A percentile compares a stretch with the other conserved stretches of the same genome.
phyloP scores from a whole-genome alignment of 2,329 filamentous ascomycete species.

The Aureobasidium sp. region DNA sequence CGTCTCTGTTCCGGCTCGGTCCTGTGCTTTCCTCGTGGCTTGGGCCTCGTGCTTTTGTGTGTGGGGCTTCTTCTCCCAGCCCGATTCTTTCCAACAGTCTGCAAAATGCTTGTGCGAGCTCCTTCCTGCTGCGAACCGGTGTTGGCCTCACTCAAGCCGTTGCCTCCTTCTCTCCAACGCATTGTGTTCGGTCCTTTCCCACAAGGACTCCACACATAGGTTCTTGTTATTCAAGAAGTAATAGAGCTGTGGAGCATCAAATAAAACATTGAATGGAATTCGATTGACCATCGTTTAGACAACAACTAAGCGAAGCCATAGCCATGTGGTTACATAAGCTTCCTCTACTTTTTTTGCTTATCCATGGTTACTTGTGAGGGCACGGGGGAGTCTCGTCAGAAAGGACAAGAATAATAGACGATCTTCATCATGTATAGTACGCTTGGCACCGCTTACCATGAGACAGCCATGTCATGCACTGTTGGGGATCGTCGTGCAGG shows the following conservation, averaged over 20 bases:
- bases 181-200: slow-evolving; percentile 1
- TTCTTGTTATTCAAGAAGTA: background rate
- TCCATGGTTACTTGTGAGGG: background rate
- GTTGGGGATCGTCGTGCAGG: background rate
- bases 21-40: slow-evolving; percentile 6
- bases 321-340: background rate
- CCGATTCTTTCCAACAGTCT: background rate
- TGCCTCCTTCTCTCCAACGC: background rate
- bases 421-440: background rate
- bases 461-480: slow-evolving; percentile 11
- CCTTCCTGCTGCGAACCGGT: background rate
- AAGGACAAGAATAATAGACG: background rate
- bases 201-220: background rate
- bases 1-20: slow-evolving; percentile 7
- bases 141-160: background rate
- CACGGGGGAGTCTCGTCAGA: background rate
- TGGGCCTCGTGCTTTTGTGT: background rate
- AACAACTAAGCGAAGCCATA: background rate
- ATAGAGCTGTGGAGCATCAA: slow-evolving; percentile 7
- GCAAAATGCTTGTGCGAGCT: slow-evolving; percentile 3
- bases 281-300: background rate
- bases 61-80: slow-evolving; percentile 3
- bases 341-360: background rate
- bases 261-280: background rate
- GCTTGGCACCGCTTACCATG: slow-evolving; percentile 1